phyloP scores from a whole-genome alignment of 1,139 yeast species.

The Debaryomyces coudertii region DNA sequence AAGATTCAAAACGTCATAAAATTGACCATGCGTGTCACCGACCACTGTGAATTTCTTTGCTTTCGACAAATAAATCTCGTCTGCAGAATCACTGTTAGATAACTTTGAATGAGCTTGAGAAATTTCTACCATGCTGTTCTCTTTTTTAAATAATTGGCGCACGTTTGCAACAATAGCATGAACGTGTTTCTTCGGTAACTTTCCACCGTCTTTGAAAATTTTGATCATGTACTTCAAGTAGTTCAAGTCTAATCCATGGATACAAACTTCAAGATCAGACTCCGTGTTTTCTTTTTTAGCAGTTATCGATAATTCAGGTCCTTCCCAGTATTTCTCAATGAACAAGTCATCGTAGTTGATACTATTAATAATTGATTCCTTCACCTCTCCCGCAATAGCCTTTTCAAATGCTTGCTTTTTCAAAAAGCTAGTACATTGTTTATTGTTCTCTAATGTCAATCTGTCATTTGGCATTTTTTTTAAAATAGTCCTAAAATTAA shows the following conservation, averaged over 20 bases:
- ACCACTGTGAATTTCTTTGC: constrained; percentile 72
- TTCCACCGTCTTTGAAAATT: constrained; percentile 71
- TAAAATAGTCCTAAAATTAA: constrained; percentile 68
- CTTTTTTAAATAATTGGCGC: constrained; percentile 62
- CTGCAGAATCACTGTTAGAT: constrained; percentile 14
- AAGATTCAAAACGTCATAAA: constrained; percentile 81
- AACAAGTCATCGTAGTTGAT: constrained; percentile 54
- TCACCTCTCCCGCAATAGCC: constrained; percentile 77
- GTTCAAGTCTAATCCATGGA: constrained; percentile 41
- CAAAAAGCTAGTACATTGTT: constrained; percentile 66
- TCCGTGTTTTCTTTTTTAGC: constrained; percentile 24
- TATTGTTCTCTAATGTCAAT: constrained; percentile 64
- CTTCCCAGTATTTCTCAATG: constrained; percentile 64
- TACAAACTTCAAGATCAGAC: constrained; percentile 25
- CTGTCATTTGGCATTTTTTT: constrained; percentile 68
- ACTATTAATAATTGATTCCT: constrained; percentile 37
- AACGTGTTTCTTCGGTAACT: constrained; percentile 77
- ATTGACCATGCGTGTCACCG: constrained; percentile 98
- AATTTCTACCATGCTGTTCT: constrained; percentile 78
- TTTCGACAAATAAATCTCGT: constrained; percentile 25
- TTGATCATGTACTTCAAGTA: constrained; percentile 70
- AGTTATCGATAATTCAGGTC: constrained; percentile 56
- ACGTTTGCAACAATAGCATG: constrained; percentile 82
- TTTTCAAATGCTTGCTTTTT: constrained; percentile 80
- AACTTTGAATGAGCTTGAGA: constrained; percentile 41